These are phyloP conservation scores for Agrocybe chaxingu DNA, from an alignment of 768 basidiomycete genomes.

Conservation along the genomic window DNA sequence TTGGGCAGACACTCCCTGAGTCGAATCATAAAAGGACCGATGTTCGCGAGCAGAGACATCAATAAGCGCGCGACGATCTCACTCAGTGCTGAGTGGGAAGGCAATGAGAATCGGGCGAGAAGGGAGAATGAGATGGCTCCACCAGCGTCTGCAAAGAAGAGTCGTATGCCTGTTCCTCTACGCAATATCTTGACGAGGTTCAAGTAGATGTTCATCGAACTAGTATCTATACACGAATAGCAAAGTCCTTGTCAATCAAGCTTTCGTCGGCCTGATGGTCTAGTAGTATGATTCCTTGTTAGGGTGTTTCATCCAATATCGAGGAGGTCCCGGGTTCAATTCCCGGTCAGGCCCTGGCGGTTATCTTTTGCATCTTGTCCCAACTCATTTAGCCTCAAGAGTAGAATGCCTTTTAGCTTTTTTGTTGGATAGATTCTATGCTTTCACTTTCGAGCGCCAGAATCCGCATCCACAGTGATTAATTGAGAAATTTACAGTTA, in stretches of 20 bases:
- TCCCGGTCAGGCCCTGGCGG: conserved; percentile 28
- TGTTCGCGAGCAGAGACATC: conserved; percentile 19
- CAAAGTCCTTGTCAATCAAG: neutral
- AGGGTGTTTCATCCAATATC: conserved; percentile 31
- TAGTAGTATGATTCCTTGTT: conserved; percentile 44
- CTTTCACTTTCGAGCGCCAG: too few relatives aligned
- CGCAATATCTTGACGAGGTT: conserved; percentile 45
- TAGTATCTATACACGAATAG: neutral
- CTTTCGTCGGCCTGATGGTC: conserved; percentile 32
- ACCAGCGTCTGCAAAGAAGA: conserved; percentile 25
- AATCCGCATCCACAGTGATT: too few relatives aligned
- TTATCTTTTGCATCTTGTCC: too few relatives aligned
- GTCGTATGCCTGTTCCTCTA: conserved; percentile 43
- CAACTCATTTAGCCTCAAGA: too few relatives aligned
- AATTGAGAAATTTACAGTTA: too few relatives aligned
- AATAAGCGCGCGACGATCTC: conserved; percentile 20
- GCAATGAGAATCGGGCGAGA: conserved; percentile 31
- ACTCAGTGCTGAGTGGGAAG: conserved; percentile 23
- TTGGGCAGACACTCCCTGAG: conserved; percentile 33
- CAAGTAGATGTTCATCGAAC: conserved; percentile 24
- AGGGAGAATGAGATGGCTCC: conserved; percentile 19
- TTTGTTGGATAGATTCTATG: too few relatives aligned
- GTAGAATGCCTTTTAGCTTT: too few relatives aligned
- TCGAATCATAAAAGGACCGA: conserved; percentile 23
- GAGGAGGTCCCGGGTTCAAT: conserved; percentile 88